Evolutionary conservation across 257 asterid genomes (phyloP), one percentile per base, ranked within the genome.

Genomic region (Apocynum venetum): DNA sequence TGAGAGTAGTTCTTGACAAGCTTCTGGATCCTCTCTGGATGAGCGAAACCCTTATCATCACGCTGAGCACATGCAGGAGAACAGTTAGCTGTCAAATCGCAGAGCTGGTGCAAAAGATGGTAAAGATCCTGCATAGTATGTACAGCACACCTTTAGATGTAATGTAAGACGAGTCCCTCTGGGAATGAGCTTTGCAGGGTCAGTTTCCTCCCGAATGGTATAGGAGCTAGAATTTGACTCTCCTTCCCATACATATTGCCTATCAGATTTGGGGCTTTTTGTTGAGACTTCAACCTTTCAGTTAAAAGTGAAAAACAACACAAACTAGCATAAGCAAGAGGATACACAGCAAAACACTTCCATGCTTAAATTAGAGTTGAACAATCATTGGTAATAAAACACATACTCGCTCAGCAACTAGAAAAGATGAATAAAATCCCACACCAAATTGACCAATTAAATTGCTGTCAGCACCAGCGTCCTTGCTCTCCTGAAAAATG

Each of bases 381-480:
- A 56, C 4, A 68, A 71, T 49, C 68, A 36, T 63, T 61, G 47
- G 75, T 35, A 14, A 57, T 19, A 52, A 57, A 6, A 36, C 0
- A 17, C 87, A 72, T 86, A 93, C 99, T 91, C 90, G 85, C 76
- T 96, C 99, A 76, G 97, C 83, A 75, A 96, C 98, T 78, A 96
- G 96, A 86, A 96, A 95, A 43, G 99, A 88, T 14, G 99, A 95
- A 86, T 95, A 95, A 87, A 95, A 95, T 76, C 99, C 99, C 77
- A 95, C 99, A 71, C 99, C 99, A 84, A 96, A 96, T 87, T 96
- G 99, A 76, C 98, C 99, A 81, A 96, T 96, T 78, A 96, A 89
- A 84, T 95, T 95, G 90, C 99, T 91, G 83, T 96, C 99, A 56
- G 85, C 71, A 56, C 98, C 97, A 79, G 97, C 91, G 83, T 89